A percentile compares a stretch with the other conserved stretches of the same genome.
Evolutionary conservation across 495 filamentous ascomycete species (phyloP).

Genomic region (Cercophora newfieldiana): DNA sequence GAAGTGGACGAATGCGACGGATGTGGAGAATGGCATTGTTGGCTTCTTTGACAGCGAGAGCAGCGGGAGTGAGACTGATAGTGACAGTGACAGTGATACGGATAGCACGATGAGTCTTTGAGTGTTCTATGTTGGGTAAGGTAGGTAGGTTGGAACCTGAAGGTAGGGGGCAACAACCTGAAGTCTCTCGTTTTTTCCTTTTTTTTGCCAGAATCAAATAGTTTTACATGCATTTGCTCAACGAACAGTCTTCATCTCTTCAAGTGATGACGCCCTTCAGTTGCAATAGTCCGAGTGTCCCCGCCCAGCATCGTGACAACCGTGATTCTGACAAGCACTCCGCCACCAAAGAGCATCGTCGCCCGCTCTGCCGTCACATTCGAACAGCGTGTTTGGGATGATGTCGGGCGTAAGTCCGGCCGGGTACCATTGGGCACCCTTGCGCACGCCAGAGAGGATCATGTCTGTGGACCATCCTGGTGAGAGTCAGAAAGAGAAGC

Average conservation of each 20-base stretch:
- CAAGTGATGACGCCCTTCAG: not conserved
- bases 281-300: not conserved
- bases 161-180: no score
- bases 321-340: not conserved
- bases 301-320: not conserved
- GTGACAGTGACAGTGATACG: not conserved
- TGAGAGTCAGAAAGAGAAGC: not conserved
- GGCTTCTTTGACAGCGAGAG: not conserved
- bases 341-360: not conserved
- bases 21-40: not conserved
- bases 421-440: not conserved
- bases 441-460: not conserved
- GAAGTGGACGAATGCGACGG: slow-evolving; percentile 1
- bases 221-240: no score
- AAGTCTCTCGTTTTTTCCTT: no score
- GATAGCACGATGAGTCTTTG: no score
- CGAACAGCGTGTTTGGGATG: not conserved
- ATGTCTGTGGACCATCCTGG: not conserved
- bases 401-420: not conserved
- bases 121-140: no score
- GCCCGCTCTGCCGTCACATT: not conserved
- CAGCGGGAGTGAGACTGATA: not conserved
- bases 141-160: no score
- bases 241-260: no score
- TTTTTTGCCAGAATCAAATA: no score